phyloP scores from a whole-genome alignment of 2,329 filamentous ascomycete genomes.

The Arthrobotrys entomopaga region DNA sequence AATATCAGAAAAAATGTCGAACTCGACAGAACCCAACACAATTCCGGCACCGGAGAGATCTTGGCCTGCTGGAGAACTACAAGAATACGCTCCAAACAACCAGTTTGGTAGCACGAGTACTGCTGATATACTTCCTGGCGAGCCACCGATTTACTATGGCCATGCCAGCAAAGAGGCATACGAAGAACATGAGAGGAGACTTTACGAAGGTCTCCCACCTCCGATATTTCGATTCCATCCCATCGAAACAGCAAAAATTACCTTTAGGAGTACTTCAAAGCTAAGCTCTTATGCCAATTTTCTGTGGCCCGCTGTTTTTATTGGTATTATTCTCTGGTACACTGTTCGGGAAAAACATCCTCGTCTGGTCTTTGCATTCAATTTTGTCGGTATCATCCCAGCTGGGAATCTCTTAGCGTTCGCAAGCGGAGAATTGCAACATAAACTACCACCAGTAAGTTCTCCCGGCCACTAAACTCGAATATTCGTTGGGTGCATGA shows the following conservation, averaged over 20 bases:
- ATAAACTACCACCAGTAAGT: constrained; percentile 41
- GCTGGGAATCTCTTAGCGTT: constrained; percentile 44
- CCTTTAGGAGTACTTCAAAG: constrained; percentile 26
- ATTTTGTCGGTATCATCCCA: constrained; percentile 49
- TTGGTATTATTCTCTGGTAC: constrained; percentile 40
- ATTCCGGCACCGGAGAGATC: not conserved
- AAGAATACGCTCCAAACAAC: constrained; percentile 4
- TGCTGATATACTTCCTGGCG: not conserved
- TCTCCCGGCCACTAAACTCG: not conserved
- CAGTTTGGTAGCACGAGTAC: not conserved
- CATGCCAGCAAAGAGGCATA: constrained; percentile 12
- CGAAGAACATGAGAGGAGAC: constrained; percentile 23
- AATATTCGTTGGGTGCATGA: not conserved
- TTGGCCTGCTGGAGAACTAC: constrained; percentile 14
- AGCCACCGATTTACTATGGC: constrained; percentile 3
- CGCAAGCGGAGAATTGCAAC: constrained; percentile 35
- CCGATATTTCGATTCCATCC: constrained; percentile 33
- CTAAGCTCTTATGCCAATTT: constrained; percentile 38
- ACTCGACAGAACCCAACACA: not conserved
- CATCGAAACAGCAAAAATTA: constrained; percentile 34
- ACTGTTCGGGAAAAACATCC: constrained; percentile 25
- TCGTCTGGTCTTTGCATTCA: constrained; percentile 37
- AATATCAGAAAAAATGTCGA: constrained; percentile 2
- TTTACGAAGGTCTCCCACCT: constrained; percentile 21
- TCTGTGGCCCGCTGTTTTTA: constrained; percentile 35